These are phyloP conservation scores for Asterophora lycoperdoides DNA, from an alignment of 768 basidiomycete genomes.

Conservation along the genomic window DNA sequence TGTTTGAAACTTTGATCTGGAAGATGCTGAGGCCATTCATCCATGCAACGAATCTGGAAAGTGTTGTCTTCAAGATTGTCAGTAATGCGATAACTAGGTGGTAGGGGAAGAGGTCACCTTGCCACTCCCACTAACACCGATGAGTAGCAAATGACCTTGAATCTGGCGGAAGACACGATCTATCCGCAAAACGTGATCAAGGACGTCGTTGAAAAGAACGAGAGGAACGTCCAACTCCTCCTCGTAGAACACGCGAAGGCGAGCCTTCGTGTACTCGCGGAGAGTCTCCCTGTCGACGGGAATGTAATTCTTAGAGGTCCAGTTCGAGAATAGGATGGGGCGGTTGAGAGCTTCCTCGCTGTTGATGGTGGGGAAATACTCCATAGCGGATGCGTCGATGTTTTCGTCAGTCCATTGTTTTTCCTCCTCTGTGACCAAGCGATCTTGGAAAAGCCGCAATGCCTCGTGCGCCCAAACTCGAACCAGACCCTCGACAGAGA, in stretches of 20 bases:
- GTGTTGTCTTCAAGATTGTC: conserved; percentile 65
- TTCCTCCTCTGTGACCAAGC: conserved; percentile 90
- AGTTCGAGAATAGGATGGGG: conserved; percentile 97
- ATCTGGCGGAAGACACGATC: conserved; percentile 98
- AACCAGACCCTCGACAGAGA: conserved; percentile 92
- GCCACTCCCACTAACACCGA: conserved; percentile 97
- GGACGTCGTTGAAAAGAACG: conserved; percentile 96
- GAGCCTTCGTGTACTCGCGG: conserved; percentile 94
- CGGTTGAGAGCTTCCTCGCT: conserved; percentile 79
- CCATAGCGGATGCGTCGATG: conserved; percentile 77
- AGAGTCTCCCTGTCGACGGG: conserved; percentile 91
- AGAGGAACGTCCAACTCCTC: conserved; percentile 97
- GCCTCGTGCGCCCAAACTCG: conserved; percentile 98
- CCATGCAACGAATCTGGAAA: conserved; percentile 99
- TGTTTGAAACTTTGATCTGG: conserved; percentile 99
- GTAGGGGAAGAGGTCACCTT: conserved; percentile 55
- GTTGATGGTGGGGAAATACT: conserved; percentile 92
- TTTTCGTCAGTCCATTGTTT: conserved; percentile 92
- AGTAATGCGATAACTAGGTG: conserved; percentile 3
- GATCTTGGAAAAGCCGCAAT: conserved; percentile 94
- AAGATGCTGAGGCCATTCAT: conserved; percentile 99
- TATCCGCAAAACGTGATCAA: conserved; percentile 96
- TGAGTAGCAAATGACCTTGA: conserved; percentile 93
- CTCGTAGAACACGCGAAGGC: conserved; percentile 97
- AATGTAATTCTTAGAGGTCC: conserved; percentile 97